Conservation (phyloP, 176 grass and related monocot genomes). For the Pontederia paniculata region DNA sequence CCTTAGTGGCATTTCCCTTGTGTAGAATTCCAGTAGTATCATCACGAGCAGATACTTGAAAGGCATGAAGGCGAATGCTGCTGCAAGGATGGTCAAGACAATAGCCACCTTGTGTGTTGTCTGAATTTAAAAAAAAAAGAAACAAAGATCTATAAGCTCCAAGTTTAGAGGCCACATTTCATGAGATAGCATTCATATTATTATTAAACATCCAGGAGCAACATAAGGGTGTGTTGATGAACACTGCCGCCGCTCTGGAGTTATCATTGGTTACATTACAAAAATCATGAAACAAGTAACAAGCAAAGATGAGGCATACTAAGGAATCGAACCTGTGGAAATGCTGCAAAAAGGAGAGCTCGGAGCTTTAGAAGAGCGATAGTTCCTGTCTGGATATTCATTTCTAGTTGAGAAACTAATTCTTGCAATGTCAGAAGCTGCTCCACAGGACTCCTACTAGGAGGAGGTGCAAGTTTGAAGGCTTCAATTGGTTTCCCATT, state of each 20-base stretch:
- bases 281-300: background rate
- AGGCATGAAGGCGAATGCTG: slow-evolving; percentile 30
- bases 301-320: background rate
- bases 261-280: background rate
- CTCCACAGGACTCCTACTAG: slow-evolving; percentile 45
- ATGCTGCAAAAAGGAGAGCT: slow-evolving; percentile 67
- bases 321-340: slow-evolving; percentile 41
- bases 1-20: slow-evolving; percentile 78
- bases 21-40: slow-evolving; percentile 65
- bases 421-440: slow-evolving; percentile 69
- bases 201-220: too few relatives aligned
- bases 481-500: slow-evolving; percentile 35
- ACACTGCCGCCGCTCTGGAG: too few relatives aligned
- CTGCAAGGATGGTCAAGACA: slow-evolving; percentile 27
- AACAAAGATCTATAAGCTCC: background rate
- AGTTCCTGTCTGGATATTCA: slow-evolving; percentile 51
- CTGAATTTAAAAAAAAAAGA: slow-evolving; percentile 14
- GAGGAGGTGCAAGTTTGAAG: slow-evolving; percentile 54
- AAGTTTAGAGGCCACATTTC: too few relatives aligned
- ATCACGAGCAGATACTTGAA: slow-evolving; percentile 36
- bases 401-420: slow-evolving; percentile 63
- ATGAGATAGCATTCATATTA: too few relatives aligned
- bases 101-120: slow-evolving; percentile 55
- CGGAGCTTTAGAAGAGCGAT: slow-evolving; percentile 83
- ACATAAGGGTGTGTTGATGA: too few relatives aligned